Conservation (phyloP, 768 basidiomycete species). For the Lactifluus piperatus region DNA sequence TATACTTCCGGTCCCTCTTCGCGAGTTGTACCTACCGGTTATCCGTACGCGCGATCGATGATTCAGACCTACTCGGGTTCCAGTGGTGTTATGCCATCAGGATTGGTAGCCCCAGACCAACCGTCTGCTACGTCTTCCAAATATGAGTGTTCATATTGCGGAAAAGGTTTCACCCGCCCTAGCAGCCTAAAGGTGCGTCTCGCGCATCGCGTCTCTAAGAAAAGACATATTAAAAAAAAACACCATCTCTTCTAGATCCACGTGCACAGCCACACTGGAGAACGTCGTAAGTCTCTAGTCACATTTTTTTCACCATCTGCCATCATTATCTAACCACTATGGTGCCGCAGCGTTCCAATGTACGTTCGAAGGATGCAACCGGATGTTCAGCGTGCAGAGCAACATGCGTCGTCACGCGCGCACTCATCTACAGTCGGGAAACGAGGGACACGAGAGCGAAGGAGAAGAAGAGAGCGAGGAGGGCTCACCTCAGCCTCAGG, state of each 20-base stretch:
- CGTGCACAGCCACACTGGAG: conserved; percentile 76
- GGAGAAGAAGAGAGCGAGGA: conserved; percentile 18
- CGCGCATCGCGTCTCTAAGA: background rate
- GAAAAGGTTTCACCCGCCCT: conserved; percentile 74
- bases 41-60: conserved; percentile 9
- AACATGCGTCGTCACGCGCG: conserved; percentile 85
- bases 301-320: background rate
- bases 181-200: conserved; percentile 65
- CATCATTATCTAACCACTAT: conserved; percentile 9
- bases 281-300: conserved; percentile 54
- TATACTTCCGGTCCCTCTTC: background rate
- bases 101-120: conserved; percentile 11
- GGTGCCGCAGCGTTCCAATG: conserved; percentile 56
- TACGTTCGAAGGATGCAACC: conserved; percentile 65
- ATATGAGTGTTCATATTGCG: conserved; percentile 73
- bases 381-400: conserved; percentile 78
- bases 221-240: background rate
- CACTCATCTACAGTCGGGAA: conserved; percentile 40
- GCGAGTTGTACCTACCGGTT: background rate
- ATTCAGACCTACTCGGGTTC: background rate
- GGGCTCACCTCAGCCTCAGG: conserved; percentile 14
- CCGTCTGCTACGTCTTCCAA: conserved; percentile 44
- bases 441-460: conserved; percentile 11
- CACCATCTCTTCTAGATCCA: conserved; percentile 49
- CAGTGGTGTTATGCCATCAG: background rate